Evolutionary conservation across 768 basidiomycete species (phyloP), one percentile per base, ranked within the genome.

Genomic region (Xanthoconium purpureum): DNA sequence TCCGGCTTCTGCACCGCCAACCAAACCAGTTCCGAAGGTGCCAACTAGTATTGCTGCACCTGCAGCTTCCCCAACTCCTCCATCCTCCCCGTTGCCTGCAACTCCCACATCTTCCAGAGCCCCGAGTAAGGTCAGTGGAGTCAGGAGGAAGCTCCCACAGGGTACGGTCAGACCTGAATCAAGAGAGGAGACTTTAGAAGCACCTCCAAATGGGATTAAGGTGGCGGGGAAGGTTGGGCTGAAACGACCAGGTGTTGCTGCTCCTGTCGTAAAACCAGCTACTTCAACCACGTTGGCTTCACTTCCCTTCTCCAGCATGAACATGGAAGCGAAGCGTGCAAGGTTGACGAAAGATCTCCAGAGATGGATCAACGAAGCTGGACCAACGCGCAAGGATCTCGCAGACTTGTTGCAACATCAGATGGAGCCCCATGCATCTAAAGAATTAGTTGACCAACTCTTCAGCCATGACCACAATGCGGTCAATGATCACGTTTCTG

Each of bases 401-500:
- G 83, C 88, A 37, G 96, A 98, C 40, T 74, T 86, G 13, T 76
- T 98, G 47, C 89, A 92, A 63, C 83, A 80, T 60, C 97, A 99
- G 72, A 98, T 98, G 94, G 94, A 95, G 62, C 80, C 85, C 10
- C 82, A 89, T 64, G 79, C 83, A 7, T 88, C 89, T 4, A 85
- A 87, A 58, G 89, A 94, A 3, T 73, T 98, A 3, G 71, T 89
- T 13, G 72, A 82, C 6, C 83, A 83, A 30, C 77, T 99, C 30
- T 99, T 98, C 76, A 98, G 96, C 66, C 91, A 89, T 57, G 97
- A 97, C 64, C 97, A 98, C 70, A 91, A 89, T 61, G 92, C 94
- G 7, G 88, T 98, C 60, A 95, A 93, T 63, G 97, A 98, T 69
- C 87, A 90, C 65, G 80, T 96, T 51, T 76, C 78, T n/a, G 96